Percentiles rank a stretch among this genome's conserved stretches.
Evolutionary conservation across 176 grass and related monocot species (phyloP).

Genomic region (Avena eriantha): DNA sequence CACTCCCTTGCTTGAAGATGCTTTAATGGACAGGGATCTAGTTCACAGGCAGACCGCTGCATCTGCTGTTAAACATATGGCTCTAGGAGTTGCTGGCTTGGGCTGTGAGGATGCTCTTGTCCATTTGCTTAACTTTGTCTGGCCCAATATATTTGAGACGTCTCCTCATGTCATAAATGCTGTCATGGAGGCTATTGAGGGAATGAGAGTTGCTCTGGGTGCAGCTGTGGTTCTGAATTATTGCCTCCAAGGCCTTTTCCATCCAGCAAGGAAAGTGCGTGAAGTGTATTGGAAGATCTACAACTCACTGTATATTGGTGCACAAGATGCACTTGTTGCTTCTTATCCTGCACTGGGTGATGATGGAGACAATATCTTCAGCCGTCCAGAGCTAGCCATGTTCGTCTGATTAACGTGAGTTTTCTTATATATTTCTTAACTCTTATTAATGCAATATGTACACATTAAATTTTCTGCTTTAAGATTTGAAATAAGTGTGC

Average conservation of each 20-base stretch:
- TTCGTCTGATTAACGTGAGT: constrained; percentile 74
- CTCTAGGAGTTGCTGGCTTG: constrained; percentile 88
- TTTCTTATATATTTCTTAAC: constrained; percentile 30
- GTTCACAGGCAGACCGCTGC: constrained; percentile 96
- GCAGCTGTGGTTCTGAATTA: constrained; percentile 90
- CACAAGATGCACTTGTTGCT: constrained; percentile 90
- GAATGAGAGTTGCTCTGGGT: constrained; percentile 94
- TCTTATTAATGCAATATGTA: not conserved
- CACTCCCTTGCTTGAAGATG: constrained; percentile 95
- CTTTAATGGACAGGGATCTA: constrained; percentile 93
- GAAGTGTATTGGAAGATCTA: constrained; percentile 99
- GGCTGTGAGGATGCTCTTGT: constrained; percentile 98
- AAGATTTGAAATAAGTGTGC: constrained; percentile 13
- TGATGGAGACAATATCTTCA: constrained; percentile 66
- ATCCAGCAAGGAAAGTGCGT: constrained; percentile 93
- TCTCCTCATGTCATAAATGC: constrained; percentile 95
- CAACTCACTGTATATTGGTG: constrained; percentile 89
- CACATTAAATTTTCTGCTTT: not conserved
- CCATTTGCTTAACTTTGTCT: constrained; percentile 95
- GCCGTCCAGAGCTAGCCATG: constrained; percentile 82
- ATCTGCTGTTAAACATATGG: constrained; percentile 97
- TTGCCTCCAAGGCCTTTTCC: constrained; percentile 95
- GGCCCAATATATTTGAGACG: constrained; percentile 98
- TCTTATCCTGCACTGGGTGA: constrained; percentile 73
- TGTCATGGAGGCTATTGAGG: constrained; percentile 95